Percentiles rank a stretch among this genome's conserved stretches.
Evolutionary conservation across 305 asterid species (phyloP).

Genomic region (Fraxinus paxiana): DNA sequence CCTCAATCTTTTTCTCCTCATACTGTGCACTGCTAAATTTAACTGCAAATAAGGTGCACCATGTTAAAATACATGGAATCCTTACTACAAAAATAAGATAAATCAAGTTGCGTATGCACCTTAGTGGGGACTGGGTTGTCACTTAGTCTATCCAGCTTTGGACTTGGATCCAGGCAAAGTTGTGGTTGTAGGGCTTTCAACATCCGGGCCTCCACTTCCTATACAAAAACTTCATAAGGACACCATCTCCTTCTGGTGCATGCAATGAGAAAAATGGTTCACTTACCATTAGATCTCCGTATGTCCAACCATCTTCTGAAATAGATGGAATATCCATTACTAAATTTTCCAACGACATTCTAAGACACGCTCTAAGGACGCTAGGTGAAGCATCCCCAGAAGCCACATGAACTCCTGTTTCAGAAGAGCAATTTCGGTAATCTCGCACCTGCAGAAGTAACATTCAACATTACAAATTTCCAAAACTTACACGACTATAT

Average conservation of each 20-base stretch:
- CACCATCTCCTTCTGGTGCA: conserved; percentile 18
- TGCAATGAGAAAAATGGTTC: conserved; percentile 20
- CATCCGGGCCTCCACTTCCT: conserved; percentile 97
- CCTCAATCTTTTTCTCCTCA: conserved; percentile 71
- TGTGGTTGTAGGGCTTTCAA: conserved; percentile 87
- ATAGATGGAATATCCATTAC: conserved; percentile 87
- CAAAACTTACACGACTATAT: conserved; percentile 1
- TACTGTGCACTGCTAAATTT: conserved; percentile 55
- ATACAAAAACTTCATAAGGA: conserved; percentile 31
- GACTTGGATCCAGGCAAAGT: conserved; percentile 74
- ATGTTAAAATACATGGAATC: conserved; percentile 18
- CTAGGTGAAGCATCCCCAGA: conserved; percentile 50
- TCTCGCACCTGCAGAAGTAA: conserved; percentile 64
- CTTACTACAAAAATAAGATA: conserved; percentile 9
- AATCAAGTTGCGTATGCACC: conserved; percentile 33
- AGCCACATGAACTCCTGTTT: conserved; percentile 43
- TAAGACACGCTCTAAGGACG: conserved; percentile 53
- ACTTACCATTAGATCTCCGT: conserved; percentile 95
- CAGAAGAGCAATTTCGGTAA: conserved; percentile 63
- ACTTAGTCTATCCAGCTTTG: conserved; percentile 62
- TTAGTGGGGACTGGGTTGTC: conserved; percentile 43
- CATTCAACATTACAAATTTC: conserved; percentile 10
- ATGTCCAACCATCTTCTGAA: conserved; percentile 82
- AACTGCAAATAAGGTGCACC: conserved; percentile 46
- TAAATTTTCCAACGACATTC: conserved; percentile 82